A percentile compares a stretch with the other conserved stretches of the same genome.
These are phyloP conservation scores for Meyerozyma athensensis DNA, from an alignment of 1,139 yeast genomes.

Conservation along the genomic window DNA sequence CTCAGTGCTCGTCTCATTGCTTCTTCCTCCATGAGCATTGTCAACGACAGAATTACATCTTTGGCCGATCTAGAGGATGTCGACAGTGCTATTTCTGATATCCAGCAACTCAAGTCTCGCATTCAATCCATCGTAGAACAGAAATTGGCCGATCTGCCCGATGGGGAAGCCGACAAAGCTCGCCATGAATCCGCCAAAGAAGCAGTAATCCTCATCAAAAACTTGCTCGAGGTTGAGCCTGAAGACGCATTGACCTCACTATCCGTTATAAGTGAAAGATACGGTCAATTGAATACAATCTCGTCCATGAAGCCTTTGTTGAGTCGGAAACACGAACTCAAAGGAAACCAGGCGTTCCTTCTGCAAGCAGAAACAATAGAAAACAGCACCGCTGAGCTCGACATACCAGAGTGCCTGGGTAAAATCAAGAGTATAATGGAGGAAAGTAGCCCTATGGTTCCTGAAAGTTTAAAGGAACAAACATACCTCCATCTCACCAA, in stretches of 20 bases:
- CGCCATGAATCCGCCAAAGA: not conserved
- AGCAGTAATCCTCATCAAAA: not conserved
- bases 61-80: slow-evolving; percentile 23
- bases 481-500: not conserved
- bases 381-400: not conserved
- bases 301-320: not conserved
- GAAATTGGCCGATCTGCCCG: not conserved
- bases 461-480: not conserved
- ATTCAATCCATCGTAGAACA: slow-evolving; percentile 10
- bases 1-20: not conserved
- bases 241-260: slow-evolving; percentile 3
- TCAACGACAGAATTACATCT: slow-evolving; percentile 25
- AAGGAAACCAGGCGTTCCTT: not conserved
- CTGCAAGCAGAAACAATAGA: not conserved
- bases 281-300: not conserved
- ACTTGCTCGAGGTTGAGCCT: not conserved
- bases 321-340: not conserved
- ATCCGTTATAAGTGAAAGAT: not conserved
- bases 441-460: not conserved
- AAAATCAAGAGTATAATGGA: not conserved
- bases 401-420: not conserved
- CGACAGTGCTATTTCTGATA: slow-evolving; percentile 17
- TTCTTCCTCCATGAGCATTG: slow-evolving; percentile 17
- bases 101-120: slow-evolving; percentile 14
- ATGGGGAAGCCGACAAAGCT: not conserved